A percentile compares a stretch with the other conserved stretches of the same genome.
phyloP scores from a whole-genome alignment of 257 asterid species.

The Jacaranda mimosifolia region DNA sequence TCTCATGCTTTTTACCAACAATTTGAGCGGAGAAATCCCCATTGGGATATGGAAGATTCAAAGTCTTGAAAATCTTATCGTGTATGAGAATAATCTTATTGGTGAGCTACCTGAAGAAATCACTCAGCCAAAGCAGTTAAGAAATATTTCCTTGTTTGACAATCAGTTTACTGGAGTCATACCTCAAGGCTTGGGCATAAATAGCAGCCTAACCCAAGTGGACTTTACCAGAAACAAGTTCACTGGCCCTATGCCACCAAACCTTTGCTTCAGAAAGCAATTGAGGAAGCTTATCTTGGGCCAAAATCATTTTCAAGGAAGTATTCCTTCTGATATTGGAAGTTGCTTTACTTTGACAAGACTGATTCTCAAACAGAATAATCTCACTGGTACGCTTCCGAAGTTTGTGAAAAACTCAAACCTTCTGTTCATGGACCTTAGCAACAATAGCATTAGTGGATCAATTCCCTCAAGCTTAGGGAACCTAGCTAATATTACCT shows the following conservation, averaged over 20 bases:
- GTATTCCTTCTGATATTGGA: slow-evolving; percentile 68
- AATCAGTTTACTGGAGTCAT: slow-evolving; percentile 73
- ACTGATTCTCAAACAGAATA: slow-evolving; percentile 70
- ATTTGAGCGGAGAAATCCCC: slow-evolving; percentile 78
- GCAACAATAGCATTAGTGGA: slow-evolving; percentile 65
- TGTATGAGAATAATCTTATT: slow-evolving; percentile 70
- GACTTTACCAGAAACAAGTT: slow-evolving; percentile 74
- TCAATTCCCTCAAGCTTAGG: slow-evolving; percentile 63
- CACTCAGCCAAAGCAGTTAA: slow-evolving; percentile 64
- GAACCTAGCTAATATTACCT: slow-evolving; percentile 53
- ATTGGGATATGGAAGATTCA: slow-evolving; percentile 67
- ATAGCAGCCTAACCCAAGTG: slow-evolving; percentile 59
- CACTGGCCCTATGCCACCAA: slow-evolving; percentile 78
- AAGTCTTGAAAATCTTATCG: slow-evolving; percentile 57
- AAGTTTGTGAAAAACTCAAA: slow-evolving; percentile 55
- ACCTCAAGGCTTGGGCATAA: slow-evolving; percentile 83
- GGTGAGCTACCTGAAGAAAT: slow-evolving; percentile 79
- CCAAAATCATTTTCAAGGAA: slow-evolving; percentile 65
- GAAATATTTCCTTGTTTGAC: slow-evolving; percentile 57
- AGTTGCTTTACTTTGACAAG: slow-evolving; percentile 68
- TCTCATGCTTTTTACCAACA: slow-evolving; percentile 62
- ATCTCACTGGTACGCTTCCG: slow-evolving; percentile 71
- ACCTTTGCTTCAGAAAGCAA: slow-evolving; percentile 72
- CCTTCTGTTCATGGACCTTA: slow-evolving; percentile 61
- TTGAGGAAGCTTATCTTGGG: slow-evolving; percentile 66